Conservation (phyloP, 1,284 basidiomycete species). For the Puccinia polysora region DNA sequence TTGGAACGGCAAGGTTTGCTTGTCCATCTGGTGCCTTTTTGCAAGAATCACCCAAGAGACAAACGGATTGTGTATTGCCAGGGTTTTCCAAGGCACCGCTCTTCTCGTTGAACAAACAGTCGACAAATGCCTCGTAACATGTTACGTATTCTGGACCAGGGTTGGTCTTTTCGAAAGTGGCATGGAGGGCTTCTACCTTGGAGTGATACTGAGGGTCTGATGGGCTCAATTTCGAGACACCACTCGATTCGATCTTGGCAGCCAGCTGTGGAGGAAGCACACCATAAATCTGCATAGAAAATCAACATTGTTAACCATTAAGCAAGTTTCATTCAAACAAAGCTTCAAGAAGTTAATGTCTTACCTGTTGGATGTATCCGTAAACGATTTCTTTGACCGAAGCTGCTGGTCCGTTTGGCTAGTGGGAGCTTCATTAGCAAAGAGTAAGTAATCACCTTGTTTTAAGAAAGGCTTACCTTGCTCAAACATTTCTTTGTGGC, state of each 20-base stretch:
- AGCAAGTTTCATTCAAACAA: neutral
- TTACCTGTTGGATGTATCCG: constrained; percentile 42
- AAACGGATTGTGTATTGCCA: constrained; percentile 34
- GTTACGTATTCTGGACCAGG: constrained; percentile 39
- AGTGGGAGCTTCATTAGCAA: neutral
- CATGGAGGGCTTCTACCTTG: constrained; percentile 31
- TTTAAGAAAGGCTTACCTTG: constrained; percentile 9
- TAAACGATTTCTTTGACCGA: constrained; percentile 38
- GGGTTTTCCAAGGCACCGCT: constrained; percentile 32
- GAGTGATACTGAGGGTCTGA: constrained; percentile 29
- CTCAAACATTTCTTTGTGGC: constrained; percentile 27
- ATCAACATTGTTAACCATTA: neutral
- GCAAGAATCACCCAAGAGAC: constrained; percentile 33
- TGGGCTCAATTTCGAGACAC: constrained; percentile 19
- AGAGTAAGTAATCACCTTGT: neutral
- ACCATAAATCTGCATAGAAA: constrained; percentile 24
- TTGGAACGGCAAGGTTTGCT: constrained; percentile 11
- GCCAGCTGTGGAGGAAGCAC: constrained; percentile 28
- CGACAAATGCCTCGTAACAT: constrained; percentile 38
- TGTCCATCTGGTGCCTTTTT: constrained; percentile 27
- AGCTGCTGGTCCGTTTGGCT: constrained; percentile 39
- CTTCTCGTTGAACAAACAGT: constrained; percentile 33
- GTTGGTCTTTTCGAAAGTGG: constrained; percentile 24
- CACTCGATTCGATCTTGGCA: constrained; percentile 26
- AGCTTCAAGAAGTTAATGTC: neutral